phyloP scores from a whole-genome alignment of 2,329 filamentous ascomycete species.

The Calycina herbarum region DNA sequence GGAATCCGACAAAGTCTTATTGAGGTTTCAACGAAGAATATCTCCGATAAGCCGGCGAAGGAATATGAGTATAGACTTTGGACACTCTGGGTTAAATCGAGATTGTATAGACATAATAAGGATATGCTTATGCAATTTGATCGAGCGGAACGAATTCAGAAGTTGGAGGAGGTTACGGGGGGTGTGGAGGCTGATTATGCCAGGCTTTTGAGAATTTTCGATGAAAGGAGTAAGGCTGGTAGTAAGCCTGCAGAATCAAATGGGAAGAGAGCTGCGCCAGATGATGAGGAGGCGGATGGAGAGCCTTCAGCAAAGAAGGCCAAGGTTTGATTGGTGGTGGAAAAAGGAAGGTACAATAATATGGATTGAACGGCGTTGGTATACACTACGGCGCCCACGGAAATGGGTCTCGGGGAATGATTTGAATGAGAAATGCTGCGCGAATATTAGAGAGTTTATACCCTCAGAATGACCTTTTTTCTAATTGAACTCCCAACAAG shows the following conservation, averaged over 20 bases:
- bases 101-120: constrained; percentile 73
- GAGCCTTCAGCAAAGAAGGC: constrained; percentile 31
- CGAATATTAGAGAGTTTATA: constrained; percentile 8
- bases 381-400: not conserved
- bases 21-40: constrained; percentile 40
- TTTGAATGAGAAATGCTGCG: not conserved
- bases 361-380: not conserved
- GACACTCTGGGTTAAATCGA: constrained; percentile 73
- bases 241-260: constrained; percentile 7
- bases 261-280: constrained; percentile 27
- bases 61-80: constrained; percentile 68
- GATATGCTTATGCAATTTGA: constrained; percentile 72
- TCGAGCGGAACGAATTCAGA: constrained; percentile 65
- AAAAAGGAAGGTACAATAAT: not conserved
- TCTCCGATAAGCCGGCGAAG: constrained; percentile 50
- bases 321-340: constrained; percentile 15
- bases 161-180: constrained; percentile 67
- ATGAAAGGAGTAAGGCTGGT: constrained; percentile 18
- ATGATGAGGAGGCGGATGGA: constrained; percentile 14
- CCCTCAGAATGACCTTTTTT: not conserved
- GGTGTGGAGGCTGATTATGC: constrained; percentile 73
- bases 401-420: not conserved
- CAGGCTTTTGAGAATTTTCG: constrained; percentile 51
- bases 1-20: constrained; percentile 56
- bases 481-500: not conserved